Evolutionary conservation across 2,329 filamentous ascomycete genomes (phyloP).

Genomic region (Lasiodiplodia hormozganensis): DNA sequence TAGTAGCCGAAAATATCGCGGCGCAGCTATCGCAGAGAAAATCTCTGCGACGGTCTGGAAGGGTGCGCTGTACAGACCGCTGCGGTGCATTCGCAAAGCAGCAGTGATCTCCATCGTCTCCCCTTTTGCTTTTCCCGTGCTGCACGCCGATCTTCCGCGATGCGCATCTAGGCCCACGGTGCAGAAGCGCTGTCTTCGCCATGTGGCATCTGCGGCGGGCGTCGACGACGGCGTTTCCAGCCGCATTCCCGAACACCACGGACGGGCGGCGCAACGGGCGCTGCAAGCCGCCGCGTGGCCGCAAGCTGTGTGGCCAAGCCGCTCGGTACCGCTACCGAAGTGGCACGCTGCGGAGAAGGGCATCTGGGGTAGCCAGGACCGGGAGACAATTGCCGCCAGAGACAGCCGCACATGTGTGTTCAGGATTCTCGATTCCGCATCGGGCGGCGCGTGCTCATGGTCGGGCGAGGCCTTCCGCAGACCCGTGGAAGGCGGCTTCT

Average conservation of each 20-base stretch:
- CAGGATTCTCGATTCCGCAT: conserved; percentile 10
- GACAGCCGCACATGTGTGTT: background rate
- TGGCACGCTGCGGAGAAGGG: conserved; percentile 10
- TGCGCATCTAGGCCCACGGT: background rate
- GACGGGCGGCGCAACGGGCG: background rate
- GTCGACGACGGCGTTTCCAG: conserved; percentile 4
- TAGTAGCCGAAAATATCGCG: background rate
- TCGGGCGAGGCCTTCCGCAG: background rate
- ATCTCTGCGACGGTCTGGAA: conserved; percentile 10
- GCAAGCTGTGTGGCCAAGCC: background rate
- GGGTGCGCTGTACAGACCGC: conserved; percentile 12
- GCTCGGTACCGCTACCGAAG: conserved; percentile 7
- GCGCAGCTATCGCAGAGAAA: conserved; percentile 2
- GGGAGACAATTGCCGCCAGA: background rate
- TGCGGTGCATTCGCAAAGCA: background rate
- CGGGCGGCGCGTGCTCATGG: background rate
- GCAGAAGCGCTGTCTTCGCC: background rate
- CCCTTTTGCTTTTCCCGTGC: conserved; percentile 11
- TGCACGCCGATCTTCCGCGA: conserved; percentile 22
- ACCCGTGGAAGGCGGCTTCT: background rate
- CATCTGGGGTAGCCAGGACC: background rate
- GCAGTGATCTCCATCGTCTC: conserved; percentile 14
- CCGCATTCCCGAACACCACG: background rate
- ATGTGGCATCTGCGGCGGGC: background rate
- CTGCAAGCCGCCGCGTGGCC: conserved; percentile 5